Conservation (phyloP, 805 yeast genomes). For the Zygosaccharomyces rouxii region DNA sequence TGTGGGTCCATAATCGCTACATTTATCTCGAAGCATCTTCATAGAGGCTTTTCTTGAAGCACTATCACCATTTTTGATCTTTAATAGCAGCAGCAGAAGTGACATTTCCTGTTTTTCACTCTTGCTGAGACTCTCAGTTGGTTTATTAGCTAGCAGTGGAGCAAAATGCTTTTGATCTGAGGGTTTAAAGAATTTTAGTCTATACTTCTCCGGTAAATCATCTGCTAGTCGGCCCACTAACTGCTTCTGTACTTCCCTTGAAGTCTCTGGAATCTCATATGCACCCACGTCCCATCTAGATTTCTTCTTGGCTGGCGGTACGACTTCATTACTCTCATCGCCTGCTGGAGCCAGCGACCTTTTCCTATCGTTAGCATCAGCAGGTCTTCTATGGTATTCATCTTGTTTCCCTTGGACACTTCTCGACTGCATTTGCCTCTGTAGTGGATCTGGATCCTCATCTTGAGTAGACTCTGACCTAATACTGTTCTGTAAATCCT, state of each 20-base stretch:
- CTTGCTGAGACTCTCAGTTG: slow-evolving; percentile 37
- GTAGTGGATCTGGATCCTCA: slow-evolving; percentile 32
- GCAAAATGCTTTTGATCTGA: slow-evolving; percentile 72
- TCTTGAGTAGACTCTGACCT: slow-evolving; percentile 23
- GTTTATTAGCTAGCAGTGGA: slow-evolving; percentile 41
- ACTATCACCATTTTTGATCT: slow-evolving; percentile 75
- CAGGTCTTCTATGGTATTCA: slow-evolving; percentile 44
- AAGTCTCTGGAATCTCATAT: slow-evolving; percentile 52
- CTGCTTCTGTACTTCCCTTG: slow-evolving; percentile 27
- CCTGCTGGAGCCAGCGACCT: slow-evolving; percentile 35
- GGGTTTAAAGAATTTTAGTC: slow-evolving; percentile 63
- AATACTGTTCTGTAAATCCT: slow-evolving; percentile 30
- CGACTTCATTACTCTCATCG: slow-evolving; percentile 22
- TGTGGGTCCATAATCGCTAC: slow-evolving; percentile 64
- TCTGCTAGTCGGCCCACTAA: slow-evolving; percentile 41
- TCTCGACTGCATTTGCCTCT: slow-evolving; percentile 25
- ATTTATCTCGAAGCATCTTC: slow-evolving; percentile 59
- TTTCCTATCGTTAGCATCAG: slow-evolving; percentile 37
- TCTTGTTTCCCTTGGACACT: slow-evolving; percentile 39
- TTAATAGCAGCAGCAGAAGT: slow-evolving; percentile 59
- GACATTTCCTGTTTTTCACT: slow-evolving; percentile 57
- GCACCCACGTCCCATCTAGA: slow-evolving; percentile 38
- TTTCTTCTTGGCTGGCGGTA: slow-evolving; percentile 15
- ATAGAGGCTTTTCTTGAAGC: slow-evolving; percentile 62
- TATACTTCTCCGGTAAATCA: slow-evolving; percentile 61